These are phyloP conservation scores for Citrus australasica DNA, from an alignment of 345 rosid genomes.

Conservation along the genomic window DNA sequence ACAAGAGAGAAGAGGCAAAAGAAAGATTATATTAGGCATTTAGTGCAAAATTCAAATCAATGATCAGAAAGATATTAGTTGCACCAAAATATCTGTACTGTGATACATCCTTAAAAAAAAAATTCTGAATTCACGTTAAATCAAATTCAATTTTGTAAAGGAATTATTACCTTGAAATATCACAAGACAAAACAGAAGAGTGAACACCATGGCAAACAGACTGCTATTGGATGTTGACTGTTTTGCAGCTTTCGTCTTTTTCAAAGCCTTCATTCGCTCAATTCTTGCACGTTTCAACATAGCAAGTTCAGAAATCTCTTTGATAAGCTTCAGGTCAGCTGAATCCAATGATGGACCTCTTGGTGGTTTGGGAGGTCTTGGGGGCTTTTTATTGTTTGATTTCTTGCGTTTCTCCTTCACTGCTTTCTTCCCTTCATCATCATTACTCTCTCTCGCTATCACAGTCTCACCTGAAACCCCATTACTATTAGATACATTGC, in stretches of 20 bases:
- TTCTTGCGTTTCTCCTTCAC: slow-evolving; percentile 55
- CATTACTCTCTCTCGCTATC: slow-evolving; percentile 24
- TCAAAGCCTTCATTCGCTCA: slow-evolving; percentile 82
- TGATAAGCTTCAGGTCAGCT: slow-evolving; percentile 74
- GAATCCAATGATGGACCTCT: slow-evolving; percentile 81
- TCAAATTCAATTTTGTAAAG: background rate
- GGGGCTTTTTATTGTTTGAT: slow-evolving; percentile 52
- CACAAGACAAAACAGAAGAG: slow-evolving; percentile 57
- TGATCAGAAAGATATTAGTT: background rate
- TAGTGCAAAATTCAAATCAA: background rate
- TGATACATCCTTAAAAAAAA: background rate
- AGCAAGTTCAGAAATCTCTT: slow-evolving; percentile 77
- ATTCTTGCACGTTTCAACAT: slow-evolving; percentile 81
- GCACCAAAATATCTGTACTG: background rate
- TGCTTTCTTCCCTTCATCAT: slow-evolving; percentile 29
- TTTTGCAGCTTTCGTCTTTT: slow-evolving; percentile 65
- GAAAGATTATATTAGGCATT: background rate
- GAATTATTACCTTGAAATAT: slow-evolving; percentile 58
- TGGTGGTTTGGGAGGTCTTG: slow-evolving; percentile 92
- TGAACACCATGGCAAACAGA: slow-evolving; percentile 54
- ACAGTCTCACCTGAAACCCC: slow-evolving; percentile 17
- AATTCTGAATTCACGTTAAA: background rate
- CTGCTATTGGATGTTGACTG: slow-evolving; percentile 52
- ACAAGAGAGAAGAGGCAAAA: background rate
- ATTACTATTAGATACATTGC: slow-evolving; percentile 6